A percentile compares a stretch with the other conserved stretches of the same genome.
These are phyloP conservation scores for Nakazawaea laoshanensis DNA, from an alignment of 805 yeast species.

Conservation along the genomic window DNA sequence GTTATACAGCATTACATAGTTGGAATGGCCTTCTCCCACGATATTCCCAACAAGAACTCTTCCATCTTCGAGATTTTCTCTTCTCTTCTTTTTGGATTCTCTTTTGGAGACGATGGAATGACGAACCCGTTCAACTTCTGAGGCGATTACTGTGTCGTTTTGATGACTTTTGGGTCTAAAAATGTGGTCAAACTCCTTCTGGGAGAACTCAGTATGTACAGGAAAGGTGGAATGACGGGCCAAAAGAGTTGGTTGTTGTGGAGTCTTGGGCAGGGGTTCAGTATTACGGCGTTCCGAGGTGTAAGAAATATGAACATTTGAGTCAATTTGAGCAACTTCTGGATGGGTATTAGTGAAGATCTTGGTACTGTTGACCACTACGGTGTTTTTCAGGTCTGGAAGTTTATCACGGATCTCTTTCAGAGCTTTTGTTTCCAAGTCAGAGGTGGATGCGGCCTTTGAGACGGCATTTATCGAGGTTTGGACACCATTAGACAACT, in stretches of 20 bases:
- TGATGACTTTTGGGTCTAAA: no score
- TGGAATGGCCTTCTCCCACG: conserved; percentile 88
- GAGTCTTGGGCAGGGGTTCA: background rate
- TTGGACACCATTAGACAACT: no score
- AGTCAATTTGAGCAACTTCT: no score
- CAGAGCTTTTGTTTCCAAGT: no score
- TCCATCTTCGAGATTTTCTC: conserved; percentile 39
- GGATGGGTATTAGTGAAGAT: no score
- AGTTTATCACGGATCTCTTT: no score
- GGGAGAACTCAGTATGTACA: background rate
- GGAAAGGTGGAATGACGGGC: conserved; percentile 4
- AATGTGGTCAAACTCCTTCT: background rate
- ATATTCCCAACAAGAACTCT: conserved; percentile 67
- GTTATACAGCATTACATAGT: conserved; percentile 89
- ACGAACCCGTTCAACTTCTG: conserved; percentile 44
- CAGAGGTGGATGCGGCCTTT: no score
- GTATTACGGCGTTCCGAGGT: no score
- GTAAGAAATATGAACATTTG: no score
- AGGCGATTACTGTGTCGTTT: conserved; percentile 19
- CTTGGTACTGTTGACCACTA: no score
- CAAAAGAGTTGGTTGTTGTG: background rate
- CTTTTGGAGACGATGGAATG: conserved; percentile 36
- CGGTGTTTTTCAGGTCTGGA: no score
- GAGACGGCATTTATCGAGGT: no score
- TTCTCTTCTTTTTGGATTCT: conserved; percentile 30